Evolutionary conservation across 805 yeast genomes (phyloP).

Genomic region (Metschnikowia gruessii): DNA sequence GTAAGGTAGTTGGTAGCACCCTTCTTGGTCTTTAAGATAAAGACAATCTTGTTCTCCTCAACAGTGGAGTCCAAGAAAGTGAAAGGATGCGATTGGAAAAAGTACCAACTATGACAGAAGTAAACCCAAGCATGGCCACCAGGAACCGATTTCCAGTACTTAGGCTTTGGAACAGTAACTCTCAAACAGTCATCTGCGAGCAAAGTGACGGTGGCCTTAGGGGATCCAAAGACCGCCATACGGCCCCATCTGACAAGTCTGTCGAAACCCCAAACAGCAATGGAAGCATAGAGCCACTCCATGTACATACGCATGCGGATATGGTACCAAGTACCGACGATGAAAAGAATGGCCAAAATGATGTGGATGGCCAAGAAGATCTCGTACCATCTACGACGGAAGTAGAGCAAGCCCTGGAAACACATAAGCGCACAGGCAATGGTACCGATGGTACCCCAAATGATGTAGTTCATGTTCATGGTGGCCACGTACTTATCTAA

Average conservation of each 20-base stretch:
- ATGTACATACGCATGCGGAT: constrained; percentile 11
- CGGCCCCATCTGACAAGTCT: constrained; percentile 30
- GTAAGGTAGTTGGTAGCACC: constrained; percentile 38
- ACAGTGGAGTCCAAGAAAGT: constrained; percentile 27
- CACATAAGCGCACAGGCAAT: constrained; percentile 15
- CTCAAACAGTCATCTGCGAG: constrained; percentile 38
- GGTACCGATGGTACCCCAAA: constrained; percentile 17
- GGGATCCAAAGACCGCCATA: constrained; percentile 34
- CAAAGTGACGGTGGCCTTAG: constrained; percentile 29
- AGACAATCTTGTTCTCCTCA: constrained; percentile 24
- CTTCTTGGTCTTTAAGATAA: constrained; percentile 37
- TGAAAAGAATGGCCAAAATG: constrained; percentile 16
- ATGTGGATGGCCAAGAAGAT: constrained; percentile 19
- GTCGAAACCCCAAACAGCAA: constrained; percentile 36
- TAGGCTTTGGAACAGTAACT: constrained; percentile 36
- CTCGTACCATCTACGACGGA: constrained; percentile 19
- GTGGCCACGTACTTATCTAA: constrained; percentile 1
- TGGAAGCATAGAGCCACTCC: constrained; percentile 14
- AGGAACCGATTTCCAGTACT: constrained; percentile 36
- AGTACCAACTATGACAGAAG: constrained; percentile 32
- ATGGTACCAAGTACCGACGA: constrained; percentile 20
- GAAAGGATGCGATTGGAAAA: constrained; percentile 46
- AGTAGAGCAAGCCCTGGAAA: constrained; percentile 19
- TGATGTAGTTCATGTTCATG: constrained; percentile 12
- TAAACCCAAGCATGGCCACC: constrained; percentile 43